Evolutionary conservation across 1,284 basidiomycete species (phyloP).

Genomic region (Ustilago curta): DNA sequence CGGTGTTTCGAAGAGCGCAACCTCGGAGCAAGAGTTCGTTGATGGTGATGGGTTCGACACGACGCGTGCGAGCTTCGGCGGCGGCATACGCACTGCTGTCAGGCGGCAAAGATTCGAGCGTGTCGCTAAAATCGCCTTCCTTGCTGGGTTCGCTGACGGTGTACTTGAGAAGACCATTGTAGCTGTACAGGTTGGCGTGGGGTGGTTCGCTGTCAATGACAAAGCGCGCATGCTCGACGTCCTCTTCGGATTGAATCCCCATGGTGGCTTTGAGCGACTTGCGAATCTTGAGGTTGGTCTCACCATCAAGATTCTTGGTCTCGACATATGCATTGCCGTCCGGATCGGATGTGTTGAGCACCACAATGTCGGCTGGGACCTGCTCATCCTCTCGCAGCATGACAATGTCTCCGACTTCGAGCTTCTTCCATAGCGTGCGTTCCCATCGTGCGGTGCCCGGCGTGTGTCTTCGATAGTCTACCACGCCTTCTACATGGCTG

Average conservation of each 20-base stretch:
- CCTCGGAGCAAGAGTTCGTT: conserved; percentile 93
- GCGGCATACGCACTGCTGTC: conserved; percentile 55
- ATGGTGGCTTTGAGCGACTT: conserved; percentile 82
- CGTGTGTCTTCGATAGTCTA: conserved; percentile 80
- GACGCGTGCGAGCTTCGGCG: conserved; percentile 63
- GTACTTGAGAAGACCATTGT: conserved; percentile 86
- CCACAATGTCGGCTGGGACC: conserved; percentile 92
- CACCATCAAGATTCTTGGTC: conserved; percentile 93
- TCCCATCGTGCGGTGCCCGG: conserved; percentile 88
- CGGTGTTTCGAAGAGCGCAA: conserved; percentile 90
- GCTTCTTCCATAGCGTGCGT: conserved; percentile 96
- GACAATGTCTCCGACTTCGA: conserved; percentile 96
- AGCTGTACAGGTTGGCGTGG: conserved; percentile 90
- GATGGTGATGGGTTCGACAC: conserved; percentile 76
- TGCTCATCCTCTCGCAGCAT: conserved; percentile 92
- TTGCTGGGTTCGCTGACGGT: conserved; percentile 52
- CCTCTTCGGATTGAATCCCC: conserved; percentile 85
- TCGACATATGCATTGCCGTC: conserved; percentile 71
- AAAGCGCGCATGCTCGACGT: conserved; percentile 87
- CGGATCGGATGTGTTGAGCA: conserved; percentile 76
- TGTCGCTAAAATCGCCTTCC: conserved; percentile 37
- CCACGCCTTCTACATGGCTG: conserved; percentile 49
- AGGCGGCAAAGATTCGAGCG: conserved; percentile 33
- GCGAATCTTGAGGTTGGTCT: conserved; percentile 93
- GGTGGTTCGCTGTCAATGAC: conserved; percentile 91